phyloP scores from a whole-genome alignment of 495 filamentous ascomycete genomes.

The Niebla homalea region DNA sequence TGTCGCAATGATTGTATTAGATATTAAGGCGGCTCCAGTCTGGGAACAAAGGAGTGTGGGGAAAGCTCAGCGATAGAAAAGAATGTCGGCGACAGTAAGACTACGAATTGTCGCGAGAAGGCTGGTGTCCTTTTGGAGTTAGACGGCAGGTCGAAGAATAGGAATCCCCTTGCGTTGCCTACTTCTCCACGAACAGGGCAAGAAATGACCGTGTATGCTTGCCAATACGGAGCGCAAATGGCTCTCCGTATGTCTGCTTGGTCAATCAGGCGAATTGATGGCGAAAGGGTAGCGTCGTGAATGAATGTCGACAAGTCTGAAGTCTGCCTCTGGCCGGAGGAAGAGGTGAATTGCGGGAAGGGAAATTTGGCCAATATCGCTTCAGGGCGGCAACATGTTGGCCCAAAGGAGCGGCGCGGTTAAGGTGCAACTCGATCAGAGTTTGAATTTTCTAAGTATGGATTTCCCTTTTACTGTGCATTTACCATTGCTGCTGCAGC shows the following conservation, averaged over 20 bases:
- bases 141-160: not conserved
- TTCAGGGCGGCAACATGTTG: not conserved
- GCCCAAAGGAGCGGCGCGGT: not conserved
- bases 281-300: not conserved
- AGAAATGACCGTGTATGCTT: constrained; percentile 3
- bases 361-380: not conserved
- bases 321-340: not conserved
- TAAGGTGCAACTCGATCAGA: too few relatives aligned
- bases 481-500: too few relatives aligned
- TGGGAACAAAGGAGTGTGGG: constrained; percentile 11
- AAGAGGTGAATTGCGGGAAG: not conserved
- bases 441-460: too few relatives aligned
- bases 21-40: not conserved
- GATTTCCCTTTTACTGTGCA: too few relatives aligned
- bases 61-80: constrained; percentile 8
- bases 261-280: not conserved
- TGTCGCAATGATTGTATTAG: not conserved
- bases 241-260: constrained; percentile 3
- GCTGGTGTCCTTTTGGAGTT: not conserved
- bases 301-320: not conserved
- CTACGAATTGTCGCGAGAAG: constrained; percentile 10
- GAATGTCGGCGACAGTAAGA: constrained; percentile 9
- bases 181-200: not conserved
- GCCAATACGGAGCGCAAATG: constrained; percentile 4
- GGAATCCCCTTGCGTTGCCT: not conserved